Base-by-base conservation (phyloP, 73 alveolate genomes). In the Diophrys appendiculata region DNA sequence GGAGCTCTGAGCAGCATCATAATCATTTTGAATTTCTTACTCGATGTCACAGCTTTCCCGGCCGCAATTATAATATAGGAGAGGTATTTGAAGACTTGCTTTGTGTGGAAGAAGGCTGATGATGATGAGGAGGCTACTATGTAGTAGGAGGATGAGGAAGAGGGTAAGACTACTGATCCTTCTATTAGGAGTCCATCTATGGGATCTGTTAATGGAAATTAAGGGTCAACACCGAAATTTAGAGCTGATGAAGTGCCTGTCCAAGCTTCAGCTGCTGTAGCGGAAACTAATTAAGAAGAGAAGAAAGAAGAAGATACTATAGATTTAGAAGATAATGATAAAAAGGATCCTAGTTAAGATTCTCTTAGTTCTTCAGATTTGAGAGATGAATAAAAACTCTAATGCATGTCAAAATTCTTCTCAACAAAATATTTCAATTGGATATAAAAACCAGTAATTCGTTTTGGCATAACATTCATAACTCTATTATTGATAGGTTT, bases 1-100 rank as follows among this genome's bases (percentile, higher is more conserved):
- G 90, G 84, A 29, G 32, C 73, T 25, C 73, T 82, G 34, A 72
- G 84, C 0, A 18, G 56, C 2, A 64, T 73, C 0, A 29, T 82
- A 1, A 77, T 82, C 34, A 52, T 54, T 14, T n/a, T 73, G 0
- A 53, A 77, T 65, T 82, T 27, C 74, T 2, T 73, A 13, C 71
- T 82, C 29, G 79, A 31, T 33, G 65, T 82, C 54, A 29, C 72
- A 11, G 22, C 29, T 2, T 60, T 69, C 71, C 90, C 90, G 11
- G 3, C 75, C 24, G 5, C 25, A 26, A 2, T 55, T 11, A 73
- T 82, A 2, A 2, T 72, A 53, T 54, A 73, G 52, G 77, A 82
- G 35, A 73, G 65, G 70, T 80, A 82, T 35, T 8, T 82, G 5
- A 54, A 30, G 26, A 43, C 60, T 18, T 43, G 18, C 18, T 43